Conservation (phyloP, 805 yeast species). For the Lipomyces spencermartinsiae region DNA sequence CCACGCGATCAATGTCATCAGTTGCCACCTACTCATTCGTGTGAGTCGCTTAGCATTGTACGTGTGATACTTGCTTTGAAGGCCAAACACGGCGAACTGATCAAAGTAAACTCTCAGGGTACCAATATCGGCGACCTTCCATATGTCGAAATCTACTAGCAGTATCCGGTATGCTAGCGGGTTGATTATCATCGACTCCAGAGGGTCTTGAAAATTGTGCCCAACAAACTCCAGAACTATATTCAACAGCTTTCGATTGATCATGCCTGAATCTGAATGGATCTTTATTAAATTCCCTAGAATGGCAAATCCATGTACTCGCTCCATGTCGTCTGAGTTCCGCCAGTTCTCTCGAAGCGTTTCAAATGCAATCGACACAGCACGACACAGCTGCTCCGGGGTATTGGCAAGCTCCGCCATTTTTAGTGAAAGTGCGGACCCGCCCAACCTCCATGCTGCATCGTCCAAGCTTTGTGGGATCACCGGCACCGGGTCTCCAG, state of each 20-base stretch:
- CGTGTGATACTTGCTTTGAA: slow-evolving; percentile 57
- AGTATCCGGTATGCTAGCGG: slow-evolving; percentile 62
- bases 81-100: slow-evolving; percentile 61
- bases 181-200: slow-evolving; percentile 63
- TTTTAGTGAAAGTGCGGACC: slow-evolving; percentile 55
- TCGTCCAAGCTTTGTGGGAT: slow-evolving; percentile 37
- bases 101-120: slow-evolving; percentile 60
- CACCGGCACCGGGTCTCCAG: slow-evolving; percentile 37
- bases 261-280: slow-evolving; percentile 49
- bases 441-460: slow-evolving; percentile 53
- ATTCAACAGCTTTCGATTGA: slow-evolving; percentile 53
- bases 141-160: slow-evolving; percentile 67
- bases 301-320: slow-evolving; percentile 64
- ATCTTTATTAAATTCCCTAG: slow-evolving; percentile 59
- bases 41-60: slow-evolving; percentile 61
- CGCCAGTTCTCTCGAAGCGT: slow-evolving; percentile 58
- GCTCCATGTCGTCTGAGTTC: slow-evolving; percentile 62
- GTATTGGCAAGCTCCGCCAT: slow-evolving; percentile 55
- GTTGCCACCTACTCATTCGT: slow-evolving; percentile 55
- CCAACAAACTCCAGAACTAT: slow-evolving; percentile 62
- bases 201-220: slow-evolving; percentile 56
- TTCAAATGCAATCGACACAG: slow-evolving; percentile 53
- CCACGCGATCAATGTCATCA: slow-evolving; percentile 38
- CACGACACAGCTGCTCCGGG: slow-evolving; percentile 45
- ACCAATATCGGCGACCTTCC: slow-evolving; percentile 54